Percentiles rank a stretch among this genome's conserved stretches.
These are phyloP conservation scores for Striga asiatica DNA, from an alignment of 257 asterid species.

Conservation along the genomic window DNA sequence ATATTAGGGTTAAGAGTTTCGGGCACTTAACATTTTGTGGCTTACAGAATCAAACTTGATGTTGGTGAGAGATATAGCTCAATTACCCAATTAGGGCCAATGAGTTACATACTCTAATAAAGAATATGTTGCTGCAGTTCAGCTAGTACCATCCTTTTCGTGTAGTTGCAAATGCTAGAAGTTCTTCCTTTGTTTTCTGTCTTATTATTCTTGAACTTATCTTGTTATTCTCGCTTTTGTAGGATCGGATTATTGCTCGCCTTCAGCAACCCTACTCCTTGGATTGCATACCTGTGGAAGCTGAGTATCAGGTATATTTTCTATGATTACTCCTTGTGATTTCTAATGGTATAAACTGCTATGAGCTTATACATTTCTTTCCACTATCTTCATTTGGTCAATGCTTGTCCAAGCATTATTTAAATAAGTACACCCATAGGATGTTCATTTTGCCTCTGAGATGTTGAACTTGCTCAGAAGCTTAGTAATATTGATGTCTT, in stretches of 20 bases:
- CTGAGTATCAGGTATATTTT: conserved; percentile 79
- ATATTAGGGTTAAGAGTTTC: background rate
- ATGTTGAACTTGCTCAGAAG: too few relatives aligned
- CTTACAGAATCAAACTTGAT: background rate
- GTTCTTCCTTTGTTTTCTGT: background rate
- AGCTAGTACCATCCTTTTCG: background rate
- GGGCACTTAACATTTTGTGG: background rate
- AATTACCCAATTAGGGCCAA: too few relatives aligned
- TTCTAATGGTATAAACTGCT: background rate
- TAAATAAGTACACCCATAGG: too few relatives aligned
- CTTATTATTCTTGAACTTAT: background rate
- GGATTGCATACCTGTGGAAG: conserved; percentile 99
- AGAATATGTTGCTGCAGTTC: background rate
- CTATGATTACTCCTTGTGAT: conserved; percentile 3
- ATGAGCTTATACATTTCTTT: background rate
- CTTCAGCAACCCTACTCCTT: conserved; percentile 97
- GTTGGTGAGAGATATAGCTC: background rate
- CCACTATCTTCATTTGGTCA: background rate
- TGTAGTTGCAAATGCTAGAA: background rate
- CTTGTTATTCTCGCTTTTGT: conserved; percentile 8
- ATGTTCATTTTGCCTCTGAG: too few relatives aligned
- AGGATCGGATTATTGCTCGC: conserved; percentile 97
- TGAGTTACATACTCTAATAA: background rate
- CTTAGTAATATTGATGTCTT: too few relatives aligned
- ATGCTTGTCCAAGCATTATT: too few relatives aligned